Base-by-base conservation (phyloP, 805 yeast species). In the Hanseniaspora hatyaiensis region DNA sequence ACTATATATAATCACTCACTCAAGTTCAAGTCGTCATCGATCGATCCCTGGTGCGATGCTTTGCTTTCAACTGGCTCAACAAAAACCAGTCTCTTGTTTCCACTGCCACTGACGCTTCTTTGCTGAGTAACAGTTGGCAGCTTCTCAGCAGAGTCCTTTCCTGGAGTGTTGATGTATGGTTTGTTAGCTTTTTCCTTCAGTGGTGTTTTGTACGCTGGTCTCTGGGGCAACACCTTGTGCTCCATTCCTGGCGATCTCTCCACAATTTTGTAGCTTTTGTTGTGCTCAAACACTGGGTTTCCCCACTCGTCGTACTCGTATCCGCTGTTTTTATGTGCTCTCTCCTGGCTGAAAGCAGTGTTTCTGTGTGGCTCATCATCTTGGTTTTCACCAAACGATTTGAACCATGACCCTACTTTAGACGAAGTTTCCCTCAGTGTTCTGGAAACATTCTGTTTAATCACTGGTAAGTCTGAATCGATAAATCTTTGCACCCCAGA, bases 341-440 rank as follows among this genome's bases (percentile, higher is more conserved):
- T 37, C 18, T 12, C 6, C 32, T 38, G n/a, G n/a, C n/a, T n/a
- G n/a, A n/a, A n/a, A n/a, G n/a, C n/a, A n/a, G n/a, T 28, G 30
- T 40, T 48, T 23, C 50, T 55, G 23, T 20, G 23, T 37, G 26
- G 49, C 22, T 51, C 46, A 41, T 59, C 57, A 53, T 55, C 55
- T 16, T 46, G 38, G 37, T 19, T 28, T 13, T 53, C 57, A 24
- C 60, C 64, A 50, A 84, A 58, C 13, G 78, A 83, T 51, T 75
- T 75, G 41, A 84, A 76, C 95, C 95, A 87, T 13, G 78, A 73
- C 52, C 82, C 80, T 50, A 87, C 75, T 48, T 81, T 80, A 40
- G 74, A 69, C 49, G 80, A 76, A 1, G 95, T 86, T 56, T 85
- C 95, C 56, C 81, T 87, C 39, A 87, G 70, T 18, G 89, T 86